Conservation (phyloP, 805 yeast genomes). For the Schwanniomyces occidentalis region DNA sequence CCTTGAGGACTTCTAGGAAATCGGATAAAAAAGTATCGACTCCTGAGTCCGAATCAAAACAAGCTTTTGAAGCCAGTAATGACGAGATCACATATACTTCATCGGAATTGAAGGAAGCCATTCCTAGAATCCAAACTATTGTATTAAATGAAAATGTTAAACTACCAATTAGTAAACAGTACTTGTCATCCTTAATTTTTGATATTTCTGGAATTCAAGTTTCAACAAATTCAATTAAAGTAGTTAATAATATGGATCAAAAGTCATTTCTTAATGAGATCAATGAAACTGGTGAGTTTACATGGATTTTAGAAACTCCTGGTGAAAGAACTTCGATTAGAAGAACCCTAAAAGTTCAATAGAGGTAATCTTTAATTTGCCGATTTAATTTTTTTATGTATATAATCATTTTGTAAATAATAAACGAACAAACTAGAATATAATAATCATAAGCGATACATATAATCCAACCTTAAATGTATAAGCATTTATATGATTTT, state of each 20-base stretch:
- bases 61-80: conserved; percentile 15
- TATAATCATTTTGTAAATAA: no score
- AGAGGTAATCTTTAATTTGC: not conserved
- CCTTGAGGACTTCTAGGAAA: conserved; percentile 19
- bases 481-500: no score
- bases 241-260: conserved; percentile 3
- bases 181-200: conserved; percentile 23
- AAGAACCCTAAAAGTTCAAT: conserved; percentile 7
- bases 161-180: conserved; percentile 28
- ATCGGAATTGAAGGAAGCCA: conserved; percentile 30
- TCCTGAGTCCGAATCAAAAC: conserved; percentile 1
- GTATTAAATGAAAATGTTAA: conserved; percentile 12
- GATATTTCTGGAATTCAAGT: conserved; percentile 34
- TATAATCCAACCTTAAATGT: no score
- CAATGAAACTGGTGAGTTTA: conserved; percentile 25
- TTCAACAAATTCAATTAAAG: conserved; percentile 21
- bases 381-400: no score
- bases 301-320: conserved; percentile 27
- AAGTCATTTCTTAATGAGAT: conserved; percentile 12
- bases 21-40: conserved; percentile 1
- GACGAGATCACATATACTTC: conserved; percentile 23
- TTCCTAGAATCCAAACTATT: conserved; percentile 26
- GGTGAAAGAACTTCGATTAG: conserved; percentile 21
- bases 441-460: no score
- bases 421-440: no score